These are phyloP conservation scores for Aspergillus thermomutatus DNA, from an alignment of 2,329 filamentous ascomycete genomes.

Conservation along the genomic window DNA sequence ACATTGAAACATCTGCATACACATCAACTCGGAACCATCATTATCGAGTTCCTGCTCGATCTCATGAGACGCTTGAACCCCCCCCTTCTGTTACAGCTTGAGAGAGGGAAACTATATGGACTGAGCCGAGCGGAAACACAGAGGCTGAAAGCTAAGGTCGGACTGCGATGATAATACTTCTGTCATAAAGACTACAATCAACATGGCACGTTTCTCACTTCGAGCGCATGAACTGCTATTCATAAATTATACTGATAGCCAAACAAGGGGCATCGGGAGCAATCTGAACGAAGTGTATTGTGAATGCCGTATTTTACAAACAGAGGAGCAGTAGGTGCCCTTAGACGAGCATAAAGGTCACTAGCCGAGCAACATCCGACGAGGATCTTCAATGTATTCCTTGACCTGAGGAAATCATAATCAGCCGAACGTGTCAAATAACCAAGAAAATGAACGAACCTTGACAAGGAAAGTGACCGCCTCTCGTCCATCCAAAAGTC, in stretches of 20 bases:
- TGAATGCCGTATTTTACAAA: neutral
- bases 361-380: conserved; percentile 73
- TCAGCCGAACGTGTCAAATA: neutral
- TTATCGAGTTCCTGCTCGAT: conserved; percentile 42
- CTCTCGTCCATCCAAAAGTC: conserved; percentile 89
- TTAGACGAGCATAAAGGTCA: neutral
- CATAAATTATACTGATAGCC: neutral
- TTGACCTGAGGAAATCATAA: conserved; percentile 57
- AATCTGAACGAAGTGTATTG: neutral
- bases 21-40: conserved; percentile 35
- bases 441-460: conserved; percentile 34
- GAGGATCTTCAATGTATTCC: conserved; percentile 94
- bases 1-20: conserved; percentile 28
- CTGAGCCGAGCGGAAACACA: conserved; percentile 38
- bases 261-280: neutral
- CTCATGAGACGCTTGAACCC: conserved; percentile 43
- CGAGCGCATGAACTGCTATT: neutral
- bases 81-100: conserved; percentile 52
- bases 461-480: conserved; percentile 95
- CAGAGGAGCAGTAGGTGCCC: neutral
- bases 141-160: conserved; percentile 30
- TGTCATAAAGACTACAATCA: neutral
- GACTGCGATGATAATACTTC: conserved; percentile 11
- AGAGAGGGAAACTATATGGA: conserved; percentile 44
- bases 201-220: neutral